Evolutionary conservation across 371 early-diverging fungal genomes (phyloP).

Genomic region (Smittium culicis): DNA sequence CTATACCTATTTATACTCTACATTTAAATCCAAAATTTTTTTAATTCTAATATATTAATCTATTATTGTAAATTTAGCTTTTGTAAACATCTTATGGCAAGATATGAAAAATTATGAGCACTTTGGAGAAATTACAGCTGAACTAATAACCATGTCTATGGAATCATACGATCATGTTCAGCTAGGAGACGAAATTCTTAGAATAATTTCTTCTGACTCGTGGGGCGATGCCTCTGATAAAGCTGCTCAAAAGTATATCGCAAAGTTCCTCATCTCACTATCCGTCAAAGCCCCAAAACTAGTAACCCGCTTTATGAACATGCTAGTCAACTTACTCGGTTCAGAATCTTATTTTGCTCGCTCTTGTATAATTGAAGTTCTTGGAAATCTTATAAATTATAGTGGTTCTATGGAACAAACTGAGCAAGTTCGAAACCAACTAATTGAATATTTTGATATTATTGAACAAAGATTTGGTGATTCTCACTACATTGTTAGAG

Average conservation of each 20-base stretch:
- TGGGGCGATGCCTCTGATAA: constrained; percentile 51
- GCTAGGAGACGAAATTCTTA: constrained; percentile 65
- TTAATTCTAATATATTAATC: not conserved
- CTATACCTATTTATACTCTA: too few species aligned
- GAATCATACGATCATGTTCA: constrained; percentile 50
- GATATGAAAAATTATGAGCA: constrained; percentile 86
- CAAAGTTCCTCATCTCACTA: constrained; percentile 64
- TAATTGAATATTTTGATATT: constrained; percentile 59
- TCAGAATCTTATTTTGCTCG: constrained; percentile 79
- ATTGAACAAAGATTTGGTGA: constrained; percentile 85
- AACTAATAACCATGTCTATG: constrained; percentile 50
- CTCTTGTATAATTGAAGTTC: constrained; percentile 67
- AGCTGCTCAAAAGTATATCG: constrained; percentile 65
- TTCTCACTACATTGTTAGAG: constrained; percentile 59
- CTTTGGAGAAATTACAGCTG: constrained; percentile 81
- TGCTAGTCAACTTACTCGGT: constrained; percentile 68
- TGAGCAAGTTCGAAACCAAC: constrained; percentile 42
- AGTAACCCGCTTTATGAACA: constrained; percentile 69
- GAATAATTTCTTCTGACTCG: constrained; percentile 46
- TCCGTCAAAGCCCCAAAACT: constrained; percentile 65
- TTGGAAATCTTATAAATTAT: constrained; percentile 64
- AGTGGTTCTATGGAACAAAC: constrained; percentile 46
- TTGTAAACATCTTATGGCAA: constrained; percentile 66
- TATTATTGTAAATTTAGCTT: not conserved
- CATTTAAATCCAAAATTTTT: too few species aligned